These are phyloP conservation scores for Botryotinia convoluta DNA, from an alignment of 2,329 filamentous ascomycete species.

Conservation along the genomic window DNA sequence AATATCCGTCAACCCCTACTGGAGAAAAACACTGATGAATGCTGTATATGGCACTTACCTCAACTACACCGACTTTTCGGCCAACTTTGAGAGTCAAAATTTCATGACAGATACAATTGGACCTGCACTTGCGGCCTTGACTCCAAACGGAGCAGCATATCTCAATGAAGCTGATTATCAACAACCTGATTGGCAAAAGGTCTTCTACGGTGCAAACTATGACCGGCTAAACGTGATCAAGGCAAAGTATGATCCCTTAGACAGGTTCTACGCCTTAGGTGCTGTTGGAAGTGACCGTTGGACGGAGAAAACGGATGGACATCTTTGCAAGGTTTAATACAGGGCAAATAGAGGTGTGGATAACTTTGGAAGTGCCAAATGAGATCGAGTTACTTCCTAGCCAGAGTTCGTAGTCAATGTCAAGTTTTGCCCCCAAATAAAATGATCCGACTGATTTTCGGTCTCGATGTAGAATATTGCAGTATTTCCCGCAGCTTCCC, in stretches of 20 bases:
- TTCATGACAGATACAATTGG: not conserved
- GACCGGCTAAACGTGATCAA: not conserved
- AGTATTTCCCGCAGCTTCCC: too few species aligned
- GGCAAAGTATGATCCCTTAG: not conserved
- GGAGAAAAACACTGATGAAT: conserved; percentile 13
- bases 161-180: conserved; percentile 3
- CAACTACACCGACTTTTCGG: not conserved
- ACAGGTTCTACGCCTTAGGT: not conserved
- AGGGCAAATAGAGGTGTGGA: too few species aligned
- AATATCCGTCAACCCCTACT: conserved; percentile 12
- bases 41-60: not conserved
- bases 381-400: too few species aligned
- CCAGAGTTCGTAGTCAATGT: too few species aligned
- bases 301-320: not conserved
- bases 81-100: not conserved
- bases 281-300: not conserved
- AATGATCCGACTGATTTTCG: too few species aligned
- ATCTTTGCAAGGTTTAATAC: not conserved
- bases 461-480: too few species aligned
- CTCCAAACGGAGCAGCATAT: not conserved
- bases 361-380: too few species aligned
- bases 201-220: not conserved
- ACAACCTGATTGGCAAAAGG: not conserved
- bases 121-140: not conserved
- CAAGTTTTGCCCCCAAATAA: too few species aligned